Evolutionary conservation across 352 stramenopile genomes (phyloP).

Genomic region (Phytopythium ostracodes): DNA sequence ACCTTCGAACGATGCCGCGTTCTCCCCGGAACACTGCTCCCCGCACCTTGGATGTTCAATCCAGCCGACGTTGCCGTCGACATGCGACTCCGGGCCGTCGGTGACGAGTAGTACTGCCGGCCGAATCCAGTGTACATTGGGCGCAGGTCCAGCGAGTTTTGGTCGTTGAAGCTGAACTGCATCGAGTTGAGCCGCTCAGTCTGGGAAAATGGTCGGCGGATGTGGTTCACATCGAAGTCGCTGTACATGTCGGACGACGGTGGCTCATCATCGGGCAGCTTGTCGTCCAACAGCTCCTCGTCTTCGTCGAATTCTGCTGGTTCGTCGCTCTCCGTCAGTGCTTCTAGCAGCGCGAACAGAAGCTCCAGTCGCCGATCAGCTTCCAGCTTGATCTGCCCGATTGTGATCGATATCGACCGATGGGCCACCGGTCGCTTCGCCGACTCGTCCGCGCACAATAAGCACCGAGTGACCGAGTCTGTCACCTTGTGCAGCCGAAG

Average conservation of each 20-base stretch:
- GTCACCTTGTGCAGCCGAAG: slow-evolving; percentile 48
- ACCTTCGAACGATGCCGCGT: slow-evolving; percentile 36
- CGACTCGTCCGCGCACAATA: slow-evolving; percentile 64
- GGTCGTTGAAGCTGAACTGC: slow-evolving; percentile 56
- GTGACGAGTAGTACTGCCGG: slow-evolving; percentile 34
- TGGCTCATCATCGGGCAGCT: slow-evolving; percentile 22
- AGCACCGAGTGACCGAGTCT: slow-evolving; percentile 37
- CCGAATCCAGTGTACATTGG: slow-evolving; percentile 72
- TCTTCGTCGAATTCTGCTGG: slow-evolving; percentile 24
- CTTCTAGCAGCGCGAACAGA: slow-evolving; percentile 77
- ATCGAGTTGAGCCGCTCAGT: slow-evolving; percentile 63
- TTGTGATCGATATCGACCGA: slow-evolving; percentile 53
- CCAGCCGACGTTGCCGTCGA: slow-evolving; percentile 67
- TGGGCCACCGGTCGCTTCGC: slow-evolving; percentile 50
- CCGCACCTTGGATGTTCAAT: slow-evolving; percentile 31
- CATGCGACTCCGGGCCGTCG: slow-evolving; percentile 56
- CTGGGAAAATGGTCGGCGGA: slow-evolving; percentile 26
- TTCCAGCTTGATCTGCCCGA: slow-evolving; percentile 85
- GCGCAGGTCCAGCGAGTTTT: slow-evolving; percentile 41
- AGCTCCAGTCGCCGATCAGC: slow-evolving; percentile 77
- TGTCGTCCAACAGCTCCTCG: slow-evolving; percentile 27
- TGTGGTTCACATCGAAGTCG: slow-evolving; percentile 27
- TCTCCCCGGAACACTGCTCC: slow-evolving; percentile 13
- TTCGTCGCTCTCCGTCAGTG: slow-evolving; percentile 45
- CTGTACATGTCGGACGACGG: slow-evolving; percentile 11